Conservation (phyloP, 1,139 yeast genomes). For the Yamadazyma mexicana region DNA sequence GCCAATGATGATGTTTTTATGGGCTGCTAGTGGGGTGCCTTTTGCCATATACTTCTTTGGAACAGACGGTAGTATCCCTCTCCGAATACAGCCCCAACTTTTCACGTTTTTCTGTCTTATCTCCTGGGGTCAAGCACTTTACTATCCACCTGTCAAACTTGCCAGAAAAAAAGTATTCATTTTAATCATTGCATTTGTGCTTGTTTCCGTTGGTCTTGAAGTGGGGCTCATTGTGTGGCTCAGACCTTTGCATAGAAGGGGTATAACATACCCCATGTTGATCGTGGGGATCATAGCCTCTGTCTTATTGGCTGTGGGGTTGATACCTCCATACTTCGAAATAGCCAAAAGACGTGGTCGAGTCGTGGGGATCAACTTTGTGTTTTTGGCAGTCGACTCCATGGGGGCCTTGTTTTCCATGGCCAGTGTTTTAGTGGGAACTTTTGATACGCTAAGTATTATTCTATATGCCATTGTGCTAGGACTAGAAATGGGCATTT, state of each 20-base stretch:
- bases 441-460: constrained; percentile 74
- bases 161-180: constrained; percentile 35
- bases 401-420: constrained; percentile 79
- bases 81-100: constrained; percentile 83
- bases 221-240: constrained; percentile 73
- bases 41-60: constrained; percentile 79
- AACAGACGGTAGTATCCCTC: constrained; percentile 69
- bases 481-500: constrained; percentile 74
- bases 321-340: constrained; percentile 88
- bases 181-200: constrained; percentile 36
- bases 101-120: constrained; percentile 71
- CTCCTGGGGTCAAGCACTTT: constrained; percentile 71
- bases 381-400: constrained; percentile 76
- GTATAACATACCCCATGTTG: constrained; percentile 72
- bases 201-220: constrained; percentile 59
- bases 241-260: constrained; percentile 60
- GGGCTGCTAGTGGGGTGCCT: constrained; percentile 84
- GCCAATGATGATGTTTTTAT: constrained; percentile 76
- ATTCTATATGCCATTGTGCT: constrained; percentile 72
- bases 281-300: constrained; percentile 81
- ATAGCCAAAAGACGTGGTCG: constrained; percentile 75
- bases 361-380: constrained; percentile 84
- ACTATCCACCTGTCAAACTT: constrained; percentile 71
- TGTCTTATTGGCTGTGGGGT: constrained; percentile 69
- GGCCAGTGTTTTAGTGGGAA: constrained; percentile 61